Evolutionary conservation across 495 filamentous ascomycete genomes (phyloP).

Genomic region (Podospora fimiseda): DNA sequence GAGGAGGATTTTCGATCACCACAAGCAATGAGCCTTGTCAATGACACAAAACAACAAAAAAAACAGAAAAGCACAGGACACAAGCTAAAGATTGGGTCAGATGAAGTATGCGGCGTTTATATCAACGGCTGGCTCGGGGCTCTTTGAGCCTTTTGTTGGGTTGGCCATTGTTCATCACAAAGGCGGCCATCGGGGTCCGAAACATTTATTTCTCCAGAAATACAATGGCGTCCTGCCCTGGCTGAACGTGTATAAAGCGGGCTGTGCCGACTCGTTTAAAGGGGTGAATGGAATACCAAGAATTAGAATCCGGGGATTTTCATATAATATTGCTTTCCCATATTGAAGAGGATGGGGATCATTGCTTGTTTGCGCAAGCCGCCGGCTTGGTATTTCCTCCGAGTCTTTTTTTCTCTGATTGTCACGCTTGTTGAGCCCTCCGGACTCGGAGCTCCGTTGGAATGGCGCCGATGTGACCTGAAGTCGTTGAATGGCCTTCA

Average conservation of each 20-base stretch:
- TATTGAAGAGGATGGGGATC: conserved; percentile 8
- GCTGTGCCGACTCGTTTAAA: not conserved
- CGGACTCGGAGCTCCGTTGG: conserved; percentile 3
- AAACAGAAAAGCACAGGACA: not conserved
- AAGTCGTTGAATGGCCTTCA: not conserved
- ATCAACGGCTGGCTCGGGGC: not conserved
- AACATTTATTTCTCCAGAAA: not conserved
- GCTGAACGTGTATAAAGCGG: not conserved
- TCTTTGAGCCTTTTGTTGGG: conserved; percentile 5
- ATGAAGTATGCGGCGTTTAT: not conserved
- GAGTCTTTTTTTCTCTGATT: not conserved
- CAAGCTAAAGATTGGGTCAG: not conserved
- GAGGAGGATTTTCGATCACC: no score
- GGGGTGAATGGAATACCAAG: not conserved
- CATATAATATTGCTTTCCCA: conserved; percentile 1
- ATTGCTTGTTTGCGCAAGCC: conserved; percentile 10
- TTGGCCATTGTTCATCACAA: not conserved
- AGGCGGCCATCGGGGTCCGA: not conserved
- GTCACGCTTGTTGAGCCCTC: not conserved
- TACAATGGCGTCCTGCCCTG: no score
- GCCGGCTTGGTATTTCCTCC: conserved; percentile 11
- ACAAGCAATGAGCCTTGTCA: not conserved
- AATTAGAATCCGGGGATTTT: not conserved
- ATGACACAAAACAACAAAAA: not conserved
- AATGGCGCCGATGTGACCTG: not conserved